phyloP scores from a whole-genome alignment of 163 green algal species.

The Scenedesmus sp. region DNA sequence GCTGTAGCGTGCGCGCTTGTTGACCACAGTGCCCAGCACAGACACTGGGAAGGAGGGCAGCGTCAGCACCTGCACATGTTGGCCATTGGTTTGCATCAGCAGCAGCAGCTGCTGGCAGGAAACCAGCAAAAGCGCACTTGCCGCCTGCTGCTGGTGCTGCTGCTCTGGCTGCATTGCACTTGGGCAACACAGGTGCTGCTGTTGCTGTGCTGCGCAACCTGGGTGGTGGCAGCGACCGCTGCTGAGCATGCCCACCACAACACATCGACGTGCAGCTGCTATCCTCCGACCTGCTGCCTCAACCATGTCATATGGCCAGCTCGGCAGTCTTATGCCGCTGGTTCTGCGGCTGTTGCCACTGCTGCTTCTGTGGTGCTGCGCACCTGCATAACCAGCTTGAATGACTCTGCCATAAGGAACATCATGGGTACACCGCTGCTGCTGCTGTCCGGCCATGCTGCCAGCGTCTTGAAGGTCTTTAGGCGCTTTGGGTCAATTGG shows the following conservation, averaged over 20 bases:
- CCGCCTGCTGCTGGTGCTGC: neutral
- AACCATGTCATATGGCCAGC: neutral
- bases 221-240: neutral
- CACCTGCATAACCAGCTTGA: conserved; percentile 54
- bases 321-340: too few relatives aligned
- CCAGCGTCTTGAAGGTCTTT: conserved; percentile 29
- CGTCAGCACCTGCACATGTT: conserved; percentile 38
- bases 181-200: neutral
- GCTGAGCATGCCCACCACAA: neutral
- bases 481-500: conserved; percentile 45
- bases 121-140: too few relatives aligned
- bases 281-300: neutral
- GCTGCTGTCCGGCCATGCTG: conserved; percentile 38
- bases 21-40: conserved; percentile 57
- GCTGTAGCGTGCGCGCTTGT: conserved; percentile 47
- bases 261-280: too few relatives aligned
- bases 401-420: conserved; percentile 54
- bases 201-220: neutral
- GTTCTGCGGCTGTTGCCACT: too few relatives aligned
- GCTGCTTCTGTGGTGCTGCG: neutral
- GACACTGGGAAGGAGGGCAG: conserved; percentile 47
- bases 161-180: neutral
- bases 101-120: neutral
- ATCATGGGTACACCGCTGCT: conserved; percentile 22
- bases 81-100: neutral